Percentiles rank a stretch among this genome's conserved stretches.
Conservation (phyloP, 2,329 filamentous ascomycete genomes). For the Westerdykella sp. region DNA sequence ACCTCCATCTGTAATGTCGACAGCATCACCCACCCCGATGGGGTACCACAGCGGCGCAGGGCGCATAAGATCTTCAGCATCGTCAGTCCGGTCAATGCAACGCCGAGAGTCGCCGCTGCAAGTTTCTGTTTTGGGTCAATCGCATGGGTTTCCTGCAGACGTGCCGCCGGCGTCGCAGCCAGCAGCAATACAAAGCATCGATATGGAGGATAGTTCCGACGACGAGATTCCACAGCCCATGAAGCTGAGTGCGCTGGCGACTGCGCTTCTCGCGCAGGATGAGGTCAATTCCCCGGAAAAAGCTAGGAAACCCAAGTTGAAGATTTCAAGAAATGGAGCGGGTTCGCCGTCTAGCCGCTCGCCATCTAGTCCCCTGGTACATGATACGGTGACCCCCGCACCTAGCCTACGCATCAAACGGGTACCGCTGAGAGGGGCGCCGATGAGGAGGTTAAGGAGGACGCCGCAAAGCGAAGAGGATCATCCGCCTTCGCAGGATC, state of each 20-base stretch:
- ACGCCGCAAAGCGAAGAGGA: conserved; percentile 38
- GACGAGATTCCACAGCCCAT: conserved; percentile 82
- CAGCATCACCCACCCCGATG: conserved; percentile 37
- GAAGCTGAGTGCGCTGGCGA: conserved; percentile 89
- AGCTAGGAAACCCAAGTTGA: conserved; percentile 31
- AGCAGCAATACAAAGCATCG: conserved; percentile 42
- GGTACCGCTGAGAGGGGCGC: conserved; percentile 35
- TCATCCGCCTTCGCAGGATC: conserved; percentile 54
- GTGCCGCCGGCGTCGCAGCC: conserved; percentile 19
- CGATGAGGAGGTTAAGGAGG: conserved; percentile 34
- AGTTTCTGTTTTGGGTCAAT: conserved; percentile 37
- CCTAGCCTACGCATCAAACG: conserved; percentile 37
- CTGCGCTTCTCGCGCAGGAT: conserved; percentile 62
- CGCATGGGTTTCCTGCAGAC: conserved; percentile 42
- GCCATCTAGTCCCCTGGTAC: conserved; percentile 33
- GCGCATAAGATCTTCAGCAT: conserved; percentile 30
- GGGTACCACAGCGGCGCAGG: conserved; percentile 31
- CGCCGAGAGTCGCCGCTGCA: conserved; percentile 43
- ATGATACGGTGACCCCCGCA: conserved; percentile 37
- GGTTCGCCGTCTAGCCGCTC: conserved; percentile 25
- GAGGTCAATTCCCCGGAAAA: conserved; percentile 38
- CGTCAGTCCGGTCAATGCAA: conserved; percentile 24
- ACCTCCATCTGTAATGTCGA: conserved; percentile 25
- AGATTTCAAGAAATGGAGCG: conserved; percentile 32
- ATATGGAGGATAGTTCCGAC: conserved; percentile 79